Conservation (phyloP, 805 yeast genomes). For the Suhomyces canberraensis region DNA sequence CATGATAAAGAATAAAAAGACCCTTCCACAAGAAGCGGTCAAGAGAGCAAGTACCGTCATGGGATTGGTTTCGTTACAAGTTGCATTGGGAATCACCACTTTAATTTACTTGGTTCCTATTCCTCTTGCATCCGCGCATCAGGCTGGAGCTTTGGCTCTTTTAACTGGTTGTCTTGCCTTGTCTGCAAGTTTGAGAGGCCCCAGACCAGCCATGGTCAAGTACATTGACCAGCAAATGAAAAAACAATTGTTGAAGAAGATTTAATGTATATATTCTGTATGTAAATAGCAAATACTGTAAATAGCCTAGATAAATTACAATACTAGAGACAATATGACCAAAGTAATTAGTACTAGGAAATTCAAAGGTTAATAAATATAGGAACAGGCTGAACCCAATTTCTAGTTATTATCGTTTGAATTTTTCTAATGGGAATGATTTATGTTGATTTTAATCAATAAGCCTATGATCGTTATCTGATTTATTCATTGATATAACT, state of each 20-base stretch:
- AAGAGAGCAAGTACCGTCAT: slow-evolving; percentile 61
- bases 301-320: too few species aligned
- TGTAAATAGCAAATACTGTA: slow-evolving; percentile 3
- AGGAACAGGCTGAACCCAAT: too few species aligned
- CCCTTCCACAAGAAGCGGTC: slow-evolving; percentile 54
- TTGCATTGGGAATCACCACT: slow-evolving; percentile 80
- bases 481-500: too few species aligned
- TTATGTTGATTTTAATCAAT: too few species aligned
- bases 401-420: too few species aligned
- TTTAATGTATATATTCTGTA: slow-evolving; percentile 4
- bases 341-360: too few species aligned
- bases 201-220: slow-evolving; percentile 33
- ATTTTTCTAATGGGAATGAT: too few species aligned
- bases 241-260: slow-evolving; percentile 14
- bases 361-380: too few species aligned
- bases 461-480: too few species aligned
- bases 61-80: slow-evolving; percentile 85
- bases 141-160: slow-evolving; percentile 92
- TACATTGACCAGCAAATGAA: slow-evolving; percentile 33
- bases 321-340: too few species aligned
- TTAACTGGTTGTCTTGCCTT: slow-evolving; percentile 69
- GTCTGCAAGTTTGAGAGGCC: slow-evolving; percentile 34
- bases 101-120: slow-evolving; percentile 86
- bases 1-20: slow-evolving; percentile 51
- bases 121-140: slow-evolving; percentile 91